phyloP scores from a whole-genome alignment of 805 yeast genomes.

The Myxozyma lipomycoides region DNA sequence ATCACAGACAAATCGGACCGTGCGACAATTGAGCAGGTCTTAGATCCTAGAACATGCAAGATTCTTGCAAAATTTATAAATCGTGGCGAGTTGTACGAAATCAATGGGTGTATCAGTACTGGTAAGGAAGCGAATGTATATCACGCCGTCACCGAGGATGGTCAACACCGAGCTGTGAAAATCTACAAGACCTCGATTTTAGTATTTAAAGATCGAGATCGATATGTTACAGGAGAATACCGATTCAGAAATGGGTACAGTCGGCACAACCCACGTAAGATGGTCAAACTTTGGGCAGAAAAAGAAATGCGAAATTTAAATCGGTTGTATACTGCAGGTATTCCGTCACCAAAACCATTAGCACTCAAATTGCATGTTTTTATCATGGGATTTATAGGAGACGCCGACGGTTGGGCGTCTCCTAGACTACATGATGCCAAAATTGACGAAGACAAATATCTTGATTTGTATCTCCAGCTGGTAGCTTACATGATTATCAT shows the following conservation, averaged over 20 bases:
- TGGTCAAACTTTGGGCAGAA: conserved; percentile 98
- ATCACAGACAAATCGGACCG: conserved; percentile 75
- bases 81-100: conserved; percentile 75
- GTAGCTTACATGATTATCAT: conserved; percentile 78
- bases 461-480: conserved; percentile 69
- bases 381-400: conserved; percentile 89
- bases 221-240: conserved; percentile 94
- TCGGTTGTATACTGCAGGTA: conserved; percentile 69
- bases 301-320: conserved; percentile 92
- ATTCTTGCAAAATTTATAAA: conserved; percentile 78
- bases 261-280: conserved; percentile 90
- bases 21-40: conserved; percentile 94
- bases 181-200: conserved; percentile 93
- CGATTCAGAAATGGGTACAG: conserved; percentile 80
- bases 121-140: conserved; percentile 99
- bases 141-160: conserved; percentile 52
- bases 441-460: conserved; percentile 52
- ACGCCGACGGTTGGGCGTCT: conserved; percentile 74
- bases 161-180: conserved; percentile 73
- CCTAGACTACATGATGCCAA: conserved; percentile 72
- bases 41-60: conserved; percentile 88
- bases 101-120: conserved; percentile 91
- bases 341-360: conserved; percentile 91
- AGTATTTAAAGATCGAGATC: conserved; percentile 94
- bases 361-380: conserved; percentile 85